Conservation (phyloP, 331 rosid genomes). For the Malus hybrid region DNA sequence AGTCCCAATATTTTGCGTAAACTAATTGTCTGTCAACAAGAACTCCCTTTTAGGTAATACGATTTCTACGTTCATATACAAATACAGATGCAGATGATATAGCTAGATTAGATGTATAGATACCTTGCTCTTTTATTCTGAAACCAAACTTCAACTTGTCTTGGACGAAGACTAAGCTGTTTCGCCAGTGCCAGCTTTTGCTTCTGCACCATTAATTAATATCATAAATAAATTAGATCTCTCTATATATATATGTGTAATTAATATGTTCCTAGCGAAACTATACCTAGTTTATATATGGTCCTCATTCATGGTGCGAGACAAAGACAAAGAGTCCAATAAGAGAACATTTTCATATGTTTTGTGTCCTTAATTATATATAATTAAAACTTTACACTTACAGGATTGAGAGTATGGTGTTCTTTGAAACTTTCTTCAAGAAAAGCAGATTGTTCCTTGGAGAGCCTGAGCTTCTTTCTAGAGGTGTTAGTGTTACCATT, state of each 20-base stretch:
- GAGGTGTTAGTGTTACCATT: constrained; percentile 14
- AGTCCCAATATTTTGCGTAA: background rate
- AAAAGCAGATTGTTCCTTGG: constrained; percentile 72
- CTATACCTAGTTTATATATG: background rate
- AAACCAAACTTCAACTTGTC: constrained; percentile 86
- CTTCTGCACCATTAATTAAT: constrained; percentile 34
- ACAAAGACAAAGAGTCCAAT: background rate
- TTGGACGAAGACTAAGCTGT: constrained; percentile 59
- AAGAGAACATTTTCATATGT: background rate
- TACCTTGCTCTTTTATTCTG: constrained; percentile 80
- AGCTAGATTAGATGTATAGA: background rate
- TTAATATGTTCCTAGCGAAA: background rate
- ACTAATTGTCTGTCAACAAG: background rate
- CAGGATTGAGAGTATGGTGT: constrained; percentile 69
- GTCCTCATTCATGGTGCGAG: background rate
- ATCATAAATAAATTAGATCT: background rate
- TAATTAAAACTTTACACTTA: constrained; percentile 10
- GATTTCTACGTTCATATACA: background rate
- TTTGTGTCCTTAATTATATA: background rate
- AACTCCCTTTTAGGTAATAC: background rate
- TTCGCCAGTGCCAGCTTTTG: constrained; percentile 60
- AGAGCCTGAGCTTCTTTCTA: constrained; percentile 66
- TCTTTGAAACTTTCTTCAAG: constrained; percentile 84
- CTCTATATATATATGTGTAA: background rate
- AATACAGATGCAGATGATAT: background rate